Conservation (phyloP, 148 eudicot genomes). For the Simmondsia chinensis region DNA sequence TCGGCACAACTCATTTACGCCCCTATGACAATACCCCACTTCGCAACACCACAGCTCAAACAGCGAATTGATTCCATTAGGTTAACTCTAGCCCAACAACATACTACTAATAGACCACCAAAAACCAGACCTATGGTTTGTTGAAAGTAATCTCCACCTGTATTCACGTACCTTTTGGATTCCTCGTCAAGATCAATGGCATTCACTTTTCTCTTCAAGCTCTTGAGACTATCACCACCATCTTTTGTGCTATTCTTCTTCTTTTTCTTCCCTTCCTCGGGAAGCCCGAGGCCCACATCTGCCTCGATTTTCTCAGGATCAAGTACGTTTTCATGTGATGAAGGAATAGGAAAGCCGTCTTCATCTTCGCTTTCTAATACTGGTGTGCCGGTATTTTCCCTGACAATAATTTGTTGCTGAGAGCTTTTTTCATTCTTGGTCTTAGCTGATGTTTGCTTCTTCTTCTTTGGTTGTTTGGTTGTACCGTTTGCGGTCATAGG, state of each 20-base stretch:
- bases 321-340: slow-evolving; percentile 22
- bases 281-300: slow-evolving; percentile 12
- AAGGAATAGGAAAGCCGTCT: slow-evolving; percentile 80
- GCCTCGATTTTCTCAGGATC: slow-evolving; percentile 13
- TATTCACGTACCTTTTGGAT: slow-evolving; percentile 34
- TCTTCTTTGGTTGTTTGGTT: slow-evolving; percentile 39
- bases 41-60: no score
- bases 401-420: slow-evolving; percentile 33
- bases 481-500: slow-evolving; percentile 30
- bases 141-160: no score
- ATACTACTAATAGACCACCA: no score
- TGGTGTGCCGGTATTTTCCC: slow-evolving; percentile 14
- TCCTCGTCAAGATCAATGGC: slow-evolving; percentile 27
- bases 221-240: slow-evolving; percentile 16
- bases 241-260: slow-evolving; percentile 29
- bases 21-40: no score
- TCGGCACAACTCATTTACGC: no score
- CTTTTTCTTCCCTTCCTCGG: slow-evolving; percentile 29
- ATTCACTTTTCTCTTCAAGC: slow-evolving; percentile 56
- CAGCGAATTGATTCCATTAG: no score
- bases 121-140: no score
- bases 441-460: slow-evolving; percentile 16
- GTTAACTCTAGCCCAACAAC: no score
- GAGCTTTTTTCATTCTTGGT: slow-evolving; percentile 18
- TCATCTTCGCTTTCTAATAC: slow-evolving; percentile 87